Conservation (phyloP, 192 early-diverging fungal species). For the Linnemannia exigua region DNA sequence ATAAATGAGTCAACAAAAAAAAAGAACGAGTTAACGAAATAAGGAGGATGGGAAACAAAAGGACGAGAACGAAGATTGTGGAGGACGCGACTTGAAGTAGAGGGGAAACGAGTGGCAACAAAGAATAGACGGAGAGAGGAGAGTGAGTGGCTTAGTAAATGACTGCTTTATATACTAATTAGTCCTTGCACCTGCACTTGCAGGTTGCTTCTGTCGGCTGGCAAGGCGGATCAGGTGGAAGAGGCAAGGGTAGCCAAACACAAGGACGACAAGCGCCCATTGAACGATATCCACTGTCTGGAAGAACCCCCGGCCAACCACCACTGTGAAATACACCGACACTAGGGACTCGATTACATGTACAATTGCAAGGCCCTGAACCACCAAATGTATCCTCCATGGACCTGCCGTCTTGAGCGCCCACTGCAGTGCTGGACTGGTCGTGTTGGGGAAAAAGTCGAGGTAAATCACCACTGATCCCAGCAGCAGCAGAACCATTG, state of each 20-base stretch:
- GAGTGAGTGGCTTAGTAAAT: too few species aligned
- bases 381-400: conserved; percentile 11
- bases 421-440: conserved; percentile 38
- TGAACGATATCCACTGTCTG: background rate
- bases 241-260: conserved; percentile 30
- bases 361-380: background rate
- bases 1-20: background rate
- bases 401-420: conserved; percentile 13
- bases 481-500: background rate
- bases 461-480: conserved; percentile 23
- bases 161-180: too few species aligned
- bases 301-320: conserved; percentile 39
- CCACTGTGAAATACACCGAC: conserved; percentile 34
- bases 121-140: too few species aligned
- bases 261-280: conserved; percentile 18
- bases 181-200: conserved; percentile 6
- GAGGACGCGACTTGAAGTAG: background rate
- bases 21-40: background rate
- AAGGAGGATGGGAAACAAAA: background rate
- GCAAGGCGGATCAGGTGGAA: conserved; percentile 22
- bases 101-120: background rate
- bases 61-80: background rate
- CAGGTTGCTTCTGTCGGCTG: conserved; percentile 10
- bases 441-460: conserved; percentile 48
- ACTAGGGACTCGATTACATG: conserved; percentile 30